Conservation (phyloP, 2,329 filamentous ascomycete genomes). For the Colletotrichum gloeosporioides region DNA sequence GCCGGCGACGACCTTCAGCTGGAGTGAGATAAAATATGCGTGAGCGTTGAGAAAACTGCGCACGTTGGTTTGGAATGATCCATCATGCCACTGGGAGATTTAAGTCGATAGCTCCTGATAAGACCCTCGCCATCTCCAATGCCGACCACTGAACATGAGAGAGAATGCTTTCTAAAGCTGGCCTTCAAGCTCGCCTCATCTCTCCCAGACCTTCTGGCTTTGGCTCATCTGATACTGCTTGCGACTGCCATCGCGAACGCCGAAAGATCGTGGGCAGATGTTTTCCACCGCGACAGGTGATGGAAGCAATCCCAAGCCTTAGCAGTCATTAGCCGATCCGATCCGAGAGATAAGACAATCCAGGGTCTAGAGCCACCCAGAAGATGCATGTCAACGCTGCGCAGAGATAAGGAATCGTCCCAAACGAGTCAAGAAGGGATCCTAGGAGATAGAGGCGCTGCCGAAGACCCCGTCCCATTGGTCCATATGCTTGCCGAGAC, state of each 20-base stretch:
- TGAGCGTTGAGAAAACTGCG: not conserved
- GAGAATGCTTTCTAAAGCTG: not conserved
- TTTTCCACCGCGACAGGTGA: not conserved
- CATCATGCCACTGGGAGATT: not conserved
- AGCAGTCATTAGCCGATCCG: not conserved
- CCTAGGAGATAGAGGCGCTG: not conserved
- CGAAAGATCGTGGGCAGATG: not conserved
- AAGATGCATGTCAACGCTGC: not conserved
- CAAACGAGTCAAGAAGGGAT: not conserved
- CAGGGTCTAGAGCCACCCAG: not conserved
- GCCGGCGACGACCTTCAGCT: not conserved
- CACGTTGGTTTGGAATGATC: not conserved
- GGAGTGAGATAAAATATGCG: not conserved
- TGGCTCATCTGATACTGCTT: not conserved
- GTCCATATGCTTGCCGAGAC: slow-evolving; percentile 3
- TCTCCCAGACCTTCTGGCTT: not conserved
- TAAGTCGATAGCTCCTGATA: not conserved
- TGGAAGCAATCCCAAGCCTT: not conserved
- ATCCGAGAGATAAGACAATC: not conserved
- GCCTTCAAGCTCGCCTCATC: not conserved
- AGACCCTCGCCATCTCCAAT: not conserved
- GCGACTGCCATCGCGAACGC: not conserved
- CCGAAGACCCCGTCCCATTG: slow-evolving; percentile 1
- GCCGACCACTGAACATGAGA: not conserved
- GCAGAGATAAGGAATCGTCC: slow-evolving; percentile 14